Evolutionary conservation across 2,329 filamentous ascomycete genomes (phyloP).

Genomic region (Albophoma yamanashiensis): DNA sequence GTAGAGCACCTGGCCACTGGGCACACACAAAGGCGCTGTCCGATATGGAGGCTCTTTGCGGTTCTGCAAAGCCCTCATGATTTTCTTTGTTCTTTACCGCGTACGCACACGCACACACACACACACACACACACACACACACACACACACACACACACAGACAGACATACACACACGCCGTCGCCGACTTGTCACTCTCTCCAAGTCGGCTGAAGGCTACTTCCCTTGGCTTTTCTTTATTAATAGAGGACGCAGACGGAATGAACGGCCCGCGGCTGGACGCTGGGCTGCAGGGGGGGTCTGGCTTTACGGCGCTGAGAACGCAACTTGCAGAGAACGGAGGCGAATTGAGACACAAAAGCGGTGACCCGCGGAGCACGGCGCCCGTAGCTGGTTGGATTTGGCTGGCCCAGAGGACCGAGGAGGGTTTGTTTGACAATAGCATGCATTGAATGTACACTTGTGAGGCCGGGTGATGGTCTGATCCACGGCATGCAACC

Average conservation of each 20-base stretch:
- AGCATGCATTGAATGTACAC: background rate
- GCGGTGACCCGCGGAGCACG: background rate
- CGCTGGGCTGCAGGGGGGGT: background rate
- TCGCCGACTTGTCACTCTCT: background rate
- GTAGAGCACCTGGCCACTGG: background rate
- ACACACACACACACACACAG: background rate
- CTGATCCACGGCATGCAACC: background rate
- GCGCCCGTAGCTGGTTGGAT: background rate
- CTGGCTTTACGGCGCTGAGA: background rate
- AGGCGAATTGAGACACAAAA: background rate
- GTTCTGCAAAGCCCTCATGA: background rate
- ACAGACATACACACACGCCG: background rate
- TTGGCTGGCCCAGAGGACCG: background rate
- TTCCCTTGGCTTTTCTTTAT: background rate
- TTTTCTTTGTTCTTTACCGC: background rate
- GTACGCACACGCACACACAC: background rate
- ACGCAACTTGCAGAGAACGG: background rate
- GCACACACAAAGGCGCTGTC: background rate
- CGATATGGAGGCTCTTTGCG: background rate
- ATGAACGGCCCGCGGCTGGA: background rate
- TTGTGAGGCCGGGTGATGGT: background rate
- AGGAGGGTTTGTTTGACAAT: background rate
- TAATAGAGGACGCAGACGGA: background rate
- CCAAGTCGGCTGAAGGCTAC: background rate
- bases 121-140: no score